These are phyloP conservation scores for Discostella stelligeroides DNA, from an alignment of 108 stramenopile species.

Conservation along the genomic window DNA sequence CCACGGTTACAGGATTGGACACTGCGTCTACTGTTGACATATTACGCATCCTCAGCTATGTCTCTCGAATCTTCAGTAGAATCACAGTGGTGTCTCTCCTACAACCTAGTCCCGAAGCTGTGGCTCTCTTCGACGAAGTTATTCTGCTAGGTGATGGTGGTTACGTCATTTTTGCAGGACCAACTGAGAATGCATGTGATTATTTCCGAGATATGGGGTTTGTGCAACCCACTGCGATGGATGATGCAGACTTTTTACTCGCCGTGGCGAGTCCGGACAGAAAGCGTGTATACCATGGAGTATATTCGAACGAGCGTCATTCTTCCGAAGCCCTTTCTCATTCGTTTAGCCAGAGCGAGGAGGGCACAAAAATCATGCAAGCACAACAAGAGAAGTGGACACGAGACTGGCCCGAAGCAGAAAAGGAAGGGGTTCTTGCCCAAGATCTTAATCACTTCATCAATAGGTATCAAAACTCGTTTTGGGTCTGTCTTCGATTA, in stretches of 20 bases:
- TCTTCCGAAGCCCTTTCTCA: no score
- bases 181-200: constrained; percentile 47
- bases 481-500: constrained; percentile 26
- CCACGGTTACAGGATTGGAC: constrained; percentile 64
- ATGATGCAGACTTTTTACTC: constrained; percentile 62
- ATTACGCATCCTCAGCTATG: constrained; percentile 36
- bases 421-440: neutral
- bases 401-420: constrained; percentile 8
- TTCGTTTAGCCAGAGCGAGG: no score
- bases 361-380: neutral
- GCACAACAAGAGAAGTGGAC: constrained; percentile 12
- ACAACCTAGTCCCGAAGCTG: constrained; percentile 75
- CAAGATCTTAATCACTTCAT: constrained; percentile 12
- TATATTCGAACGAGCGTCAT: constrained; percentile 12
- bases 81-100: constrained; percentile 69
- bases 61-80: constrained; percentile 25
- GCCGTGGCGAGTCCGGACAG: constrained; percentile 52
- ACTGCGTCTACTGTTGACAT: constrained; percentile 76
- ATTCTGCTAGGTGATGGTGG: constrained; percentile 63
- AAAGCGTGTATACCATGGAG: constrained; percentile 34
- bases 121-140: constrained; percentile 74
- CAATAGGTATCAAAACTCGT: constrained; percentile 40
- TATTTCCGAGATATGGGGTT: constrained; percentile 57
- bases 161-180: constrained; percentile 65
- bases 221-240: constrained; percentile 56